Evolutionary conservation across 2,329 filamentous ascomycete species (phyloP).

Genomic region (Pyricularia sp.): DNA sequence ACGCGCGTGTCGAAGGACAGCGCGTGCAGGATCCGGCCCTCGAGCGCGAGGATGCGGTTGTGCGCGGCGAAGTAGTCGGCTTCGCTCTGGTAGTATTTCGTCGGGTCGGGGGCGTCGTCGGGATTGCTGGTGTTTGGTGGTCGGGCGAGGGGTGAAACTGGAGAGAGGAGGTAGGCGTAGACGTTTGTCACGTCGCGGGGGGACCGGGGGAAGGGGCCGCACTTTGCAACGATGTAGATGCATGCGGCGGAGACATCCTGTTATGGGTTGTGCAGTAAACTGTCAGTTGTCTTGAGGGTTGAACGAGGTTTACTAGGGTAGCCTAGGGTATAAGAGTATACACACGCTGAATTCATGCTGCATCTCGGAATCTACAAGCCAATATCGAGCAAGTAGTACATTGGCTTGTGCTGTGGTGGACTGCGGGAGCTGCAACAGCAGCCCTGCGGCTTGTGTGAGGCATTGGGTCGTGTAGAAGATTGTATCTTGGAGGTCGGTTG

Average conservation of each 20-base stretch:
- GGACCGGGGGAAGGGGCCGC: constrained; percentile 66
- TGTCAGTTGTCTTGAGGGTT: neutral
- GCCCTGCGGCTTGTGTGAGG: constrained; percentile 68
- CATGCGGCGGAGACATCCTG: constrained; percentile 75
- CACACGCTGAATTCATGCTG: constrained; percentile 47
- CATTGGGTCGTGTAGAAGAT: constrained; percentile 63
- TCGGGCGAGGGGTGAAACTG: constrained; percentile 45
- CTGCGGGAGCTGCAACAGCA: constrained; percentile 76
- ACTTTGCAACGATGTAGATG: constrained; percentile 74
- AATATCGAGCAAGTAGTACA: constrained; percentile 73
- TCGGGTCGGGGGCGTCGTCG: constrained; percentile 29
- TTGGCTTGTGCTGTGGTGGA: constrained; percentile 80
- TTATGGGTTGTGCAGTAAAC: constrained; percentile 6
- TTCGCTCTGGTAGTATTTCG: constrained; percentile 63
- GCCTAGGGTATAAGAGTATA: neutral
- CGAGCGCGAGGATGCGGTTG: constrained; percentile 57
- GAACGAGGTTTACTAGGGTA: neutral
- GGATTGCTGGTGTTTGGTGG: constrained; percentile 7
- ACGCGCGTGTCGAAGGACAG: constrained; percentile 80
- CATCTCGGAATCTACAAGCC: constrained; percentile 51
- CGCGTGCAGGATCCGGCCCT: constrained; percentile 65
- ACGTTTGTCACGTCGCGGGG: constrained; percentile 76
- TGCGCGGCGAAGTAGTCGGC: constrained; percentile 58
- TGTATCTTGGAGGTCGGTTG: constrained; percentile 60
- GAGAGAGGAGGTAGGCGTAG: constrained; percentile 69